Conservation (phyloP, 1,284 basidiomycete genomes). For the Uromyces viciae-fabae region DNA sequence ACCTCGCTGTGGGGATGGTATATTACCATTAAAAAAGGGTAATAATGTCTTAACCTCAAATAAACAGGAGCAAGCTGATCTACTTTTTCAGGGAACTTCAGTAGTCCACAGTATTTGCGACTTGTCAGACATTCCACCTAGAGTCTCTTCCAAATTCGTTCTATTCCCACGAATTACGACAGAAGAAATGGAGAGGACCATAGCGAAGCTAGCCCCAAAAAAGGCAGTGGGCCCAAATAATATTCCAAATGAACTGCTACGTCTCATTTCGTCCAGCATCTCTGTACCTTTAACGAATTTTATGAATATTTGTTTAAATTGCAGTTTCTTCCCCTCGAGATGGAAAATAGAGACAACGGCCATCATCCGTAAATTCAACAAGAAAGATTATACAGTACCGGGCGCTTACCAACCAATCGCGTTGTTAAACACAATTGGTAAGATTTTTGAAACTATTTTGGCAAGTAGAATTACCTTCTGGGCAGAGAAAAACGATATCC, state of each 20-base stretch:
- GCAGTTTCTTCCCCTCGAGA: neutral
- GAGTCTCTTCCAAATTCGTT: neutral
- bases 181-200: neutral
- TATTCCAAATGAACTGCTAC: conserved; percentile 2
- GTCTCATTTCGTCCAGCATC: neutral
- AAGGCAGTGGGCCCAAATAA: neutral
- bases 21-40: neutral
- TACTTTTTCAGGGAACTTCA: neutral
- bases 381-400: conserved; percentile 10
- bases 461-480: neutral
- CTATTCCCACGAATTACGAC: neutral
- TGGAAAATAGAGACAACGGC: conserved; percentile 11
- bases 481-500: neutral
- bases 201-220: neutral
- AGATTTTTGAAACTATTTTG: conserved; percentile 5
- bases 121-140: neutral
- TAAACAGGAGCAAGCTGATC: neutral
- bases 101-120: neutral
- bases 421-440: neutral
- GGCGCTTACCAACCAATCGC: conserved; percentile 17
- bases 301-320: conserved; percentile 9
- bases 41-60: neutral
- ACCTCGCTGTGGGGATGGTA: neutral
- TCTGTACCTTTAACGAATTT: neutral
- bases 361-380: neutral